A percentile compares a stretch with the other conserved stretches of the same genome.
phyloP scores from a whole-genome alignment of 371 early-diverging fungal species.

The Rhizopus stolonifer region DNA sequence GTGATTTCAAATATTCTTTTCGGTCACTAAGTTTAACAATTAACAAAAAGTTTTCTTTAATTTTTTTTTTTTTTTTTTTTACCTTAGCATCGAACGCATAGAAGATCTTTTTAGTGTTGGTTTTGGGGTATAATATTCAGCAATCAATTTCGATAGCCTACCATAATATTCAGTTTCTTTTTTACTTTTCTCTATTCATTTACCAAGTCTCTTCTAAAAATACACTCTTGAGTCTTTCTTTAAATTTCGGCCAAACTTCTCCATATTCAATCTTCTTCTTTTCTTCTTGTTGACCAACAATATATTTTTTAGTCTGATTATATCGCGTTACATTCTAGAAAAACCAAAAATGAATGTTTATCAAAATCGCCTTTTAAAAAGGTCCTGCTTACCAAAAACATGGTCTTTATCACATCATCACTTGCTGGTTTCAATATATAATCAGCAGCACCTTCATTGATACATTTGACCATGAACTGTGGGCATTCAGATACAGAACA shows the following conservation, averaged over 20 bases:
- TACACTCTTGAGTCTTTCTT: constrained; percentile 36
- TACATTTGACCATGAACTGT: constrained; percentile 42
- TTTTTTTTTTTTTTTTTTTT: too few relatives aligned
- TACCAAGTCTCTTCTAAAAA: constrained; percentile 34
- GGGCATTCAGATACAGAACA: constrained; percentile 36
- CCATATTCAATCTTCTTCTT: constrained; percentile 11
- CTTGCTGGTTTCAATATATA: constrained; percentile 55
- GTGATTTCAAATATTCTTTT: constrained; percentile 38
- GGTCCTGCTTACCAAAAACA: constrained; percentile 54
- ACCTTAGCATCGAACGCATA: constrained; percentile 25
- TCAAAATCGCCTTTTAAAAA: constrained; percentile 1
- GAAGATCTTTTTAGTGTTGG: constrained; percentile 20
- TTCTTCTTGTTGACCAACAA: not conserved
- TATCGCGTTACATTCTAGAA: constrained; percentile 33
- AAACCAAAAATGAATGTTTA: not conserved
- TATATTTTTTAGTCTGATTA: not conserved
- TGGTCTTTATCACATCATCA: constrained; percentile 46
- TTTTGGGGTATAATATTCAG: constrained; percentile 42
- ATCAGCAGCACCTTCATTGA: constrained; percentile 58
- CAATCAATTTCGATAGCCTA: constrained; percentile 31
- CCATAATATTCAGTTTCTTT: not conserved
- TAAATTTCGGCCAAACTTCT: constrained; percentile 33
- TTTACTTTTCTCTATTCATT: not conserved
- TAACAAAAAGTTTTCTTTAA: too few relatives aligned
- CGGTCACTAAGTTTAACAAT: constrained; percentile 42